Evolutionary conservation across 139 green algal species (phyloP).

Genomic region (Tetradesmus lagerheimii): DNA sequence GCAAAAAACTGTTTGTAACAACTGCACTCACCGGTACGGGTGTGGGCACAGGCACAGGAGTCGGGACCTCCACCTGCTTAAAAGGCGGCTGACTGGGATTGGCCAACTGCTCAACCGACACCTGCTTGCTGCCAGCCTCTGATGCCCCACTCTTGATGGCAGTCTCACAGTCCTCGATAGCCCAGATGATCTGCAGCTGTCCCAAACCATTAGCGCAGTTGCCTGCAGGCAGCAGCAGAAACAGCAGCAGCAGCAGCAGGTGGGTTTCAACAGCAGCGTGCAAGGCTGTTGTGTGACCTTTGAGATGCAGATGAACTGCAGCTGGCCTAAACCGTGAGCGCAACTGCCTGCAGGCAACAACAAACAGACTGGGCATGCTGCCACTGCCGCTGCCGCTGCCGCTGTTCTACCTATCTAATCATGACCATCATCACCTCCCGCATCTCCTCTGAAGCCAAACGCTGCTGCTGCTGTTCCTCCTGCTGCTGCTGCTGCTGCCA

Average conservation of each 20-base stretch:
- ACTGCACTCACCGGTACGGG: too few relatives aligned
- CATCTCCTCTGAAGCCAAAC: background rate
- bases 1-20: too few relatives aligned
- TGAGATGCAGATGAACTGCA: background rate
- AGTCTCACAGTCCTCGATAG: background rate
- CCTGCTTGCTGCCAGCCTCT: background rate
- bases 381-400: constrained; percentile 14
- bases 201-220: background rate
- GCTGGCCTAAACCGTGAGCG: background rate
- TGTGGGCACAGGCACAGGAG: too few relatives aligned
- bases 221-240: background rate
- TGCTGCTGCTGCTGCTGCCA: background rate
- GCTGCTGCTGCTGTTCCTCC: background rate
- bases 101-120: background rate
- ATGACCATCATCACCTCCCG: background rate
- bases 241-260: too few relatives aligned
- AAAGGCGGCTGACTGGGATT: background rate
- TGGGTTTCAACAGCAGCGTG: too few relatives aligned
- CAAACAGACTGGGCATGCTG: too few relatives aligned
- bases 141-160: background rate
- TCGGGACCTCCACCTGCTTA: too few relatives aligned
- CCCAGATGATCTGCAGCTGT: background rate
- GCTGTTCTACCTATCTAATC: background rate
- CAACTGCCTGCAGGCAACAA: background rate
- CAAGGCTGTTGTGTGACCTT: background rate